A percentile compares a stretch with the other conserved stretches of the same genome.
Conservation (phyloP, 257 asterid species). For the Perilla frutescens region DNA sequence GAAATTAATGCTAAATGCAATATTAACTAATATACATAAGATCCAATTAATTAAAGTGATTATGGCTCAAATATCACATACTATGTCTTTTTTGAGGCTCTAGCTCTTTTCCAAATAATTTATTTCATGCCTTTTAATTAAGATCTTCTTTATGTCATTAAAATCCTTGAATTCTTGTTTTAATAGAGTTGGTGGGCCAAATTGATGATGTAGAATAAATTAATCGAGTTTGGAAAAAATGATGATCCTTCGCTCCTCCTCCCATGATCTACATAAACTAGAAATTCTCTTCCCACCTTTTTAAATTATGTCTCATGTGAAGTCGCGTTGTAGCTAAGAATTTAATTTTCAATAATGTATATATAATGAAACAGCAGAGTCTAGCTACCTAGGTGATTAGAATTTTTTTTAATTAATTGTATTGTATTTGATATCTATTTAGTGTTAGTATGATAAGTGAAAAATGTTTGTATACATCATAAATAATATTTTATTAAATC, state of each 20-base stretch:
- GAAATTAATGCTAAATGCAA: background rate
- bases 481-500: too few species aligned
- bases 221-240: conserved; percentile 7
- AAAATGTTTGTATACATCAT: background rate
- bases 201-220: background rate
- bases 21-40: background rate
- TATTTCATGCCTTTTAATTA: conserved; percentile 12
- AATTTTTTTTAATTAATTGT: background rate
- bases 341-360: background rate
- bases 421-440: background rate
- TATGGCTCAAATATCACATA: background rate
- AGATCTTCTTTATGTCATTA: conserved; percentile 15
- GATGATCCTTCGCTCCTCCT: background rate
- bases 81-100: background rate
- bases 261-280: background rate
- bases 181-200: conserved; percentile 31
- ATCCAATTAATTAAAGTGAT: background rate
- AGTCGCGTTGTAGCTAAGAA: background rate
- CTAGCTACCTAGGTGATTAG: background rate
- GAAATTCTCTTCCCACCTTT: conserved; percentile 15
- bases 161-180: conserved; percentile 17
- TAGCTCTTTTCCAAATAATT: background rate
- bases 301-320: conserved; percentile 15
- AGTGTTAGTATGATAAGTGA: background rate
- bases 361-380: background rate